phyloP scores from a whole-genome alignment of 1,139 yeast genomes.

The Candida sp. region DNA sequence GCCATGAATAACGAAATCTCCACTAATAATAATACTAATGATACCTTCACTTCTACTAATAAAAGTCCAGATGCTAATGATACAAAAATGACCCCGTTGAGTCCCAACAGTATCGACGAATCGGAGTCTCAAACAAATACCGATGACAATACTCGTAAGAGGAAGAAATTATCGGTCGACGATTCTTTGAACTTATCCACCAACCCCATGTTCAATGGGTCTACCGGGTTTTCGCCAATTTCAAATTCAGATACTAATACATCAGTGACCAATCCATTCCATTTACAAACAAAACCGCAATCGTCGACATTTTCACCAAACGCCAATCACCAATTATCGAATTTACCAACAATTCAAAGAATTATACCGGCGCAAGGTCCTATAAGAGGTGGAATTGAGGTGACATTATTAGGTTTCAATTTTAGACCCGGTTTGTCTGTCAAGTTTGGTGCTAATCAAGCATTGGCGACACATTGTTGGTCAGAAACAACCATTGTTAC shows the following conservation, averaged over 20 bases:
- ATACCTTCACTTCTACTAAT: not conserved
- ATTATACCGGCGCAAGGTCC: constrained; percentile 96
- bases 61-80: not conserved
- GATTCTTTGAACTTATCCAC: constrained; percentile 36
- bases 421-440: constrained; percentile 81
- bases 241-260: constrained; percentile 47
- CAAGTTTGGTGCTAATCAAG: constrained; percentile 80
- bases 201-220: constrained; percentile 45
- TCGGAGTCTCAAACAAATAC: constrained; percentile 56
- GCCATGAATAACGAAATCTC: not conserved
- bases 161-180: constrained; percentile 44
- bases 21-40: not conserved
- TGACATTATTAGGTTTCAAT: constrained; percentile 82
- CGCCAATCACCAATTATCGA: constrained; percentile 7
- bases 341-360: constrained; percentile 64
- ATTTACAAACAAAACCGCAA: constrained; percentile 10
- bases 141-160: constrained; percentile 28
- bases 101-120: constrained; percentile 66
- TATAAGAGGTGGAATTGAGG: constrained; percentile 91
- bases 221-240: constrained; percentile 42
- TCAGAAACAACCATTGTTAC: constrained; percentile 92
- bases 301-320: constrained; percentile 9
- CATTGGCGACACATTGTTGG: constrained; percentile 94
- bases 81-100: constrained; percentile 31
- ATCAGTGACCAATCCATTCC: constrained; percentile 21